Base-by-base conservation (phyloP, 139 green algal genomes). In the Spirogloea muscicola region DNA sequence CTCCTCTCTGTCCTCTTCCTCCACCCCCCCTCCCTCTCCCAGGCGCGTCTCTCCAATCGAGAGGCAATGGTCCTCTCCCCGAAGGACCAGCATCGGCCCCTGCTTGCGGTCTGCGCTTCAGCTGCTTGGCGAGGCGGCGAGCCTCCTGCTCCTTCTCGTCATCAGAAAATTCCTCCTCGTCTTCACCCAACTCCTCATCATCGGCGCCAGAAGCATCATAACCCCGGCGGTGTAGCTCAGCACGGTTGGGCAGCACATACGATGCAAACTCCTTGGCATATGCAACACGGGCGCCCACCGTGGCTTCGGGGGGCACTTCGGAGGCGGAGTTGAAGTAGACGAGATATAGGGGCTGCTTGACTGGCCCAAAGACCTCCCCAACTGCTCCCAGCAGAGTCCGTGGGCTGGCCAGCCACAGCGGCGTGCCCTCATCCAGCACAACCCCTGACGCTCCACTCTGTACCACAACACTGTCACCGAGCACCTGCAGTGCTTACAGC, bases 311-410 rank as follows among this genome's bases (percentile, higher is more conserved):
- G 6, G 72, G 72, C 5, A 80, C 58, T 33, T 83, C 72, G 3
- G 10, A 16, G n/a, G n/a, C 10, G 27, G n/a, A 58, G 43, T 83
- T 76, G 49, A 82, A 83, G n/a, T 73, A 60, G 39, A 84, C 72
- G 3, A 25, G 9, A 27, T 84, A 84, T n/a, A 84, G 49, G 62
- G 77, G 77, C 51, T 31, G 31, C 36, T 63, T 59, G 1, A 84
- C 77, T 25, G 77, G 77, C 1, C 77, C 77, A 66, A 84, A 84
- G 3, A 84, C 49, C 58, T 84, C 77, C 16, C 83, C 77, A 57
- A 84, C 77, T 9, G 42, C 38, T 3, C 72, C 72, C 29, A 80
- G 62, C 3, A 34, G 51, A 34, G n/a, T 38, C 1, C 72, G 59
- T 1, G 27, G 13, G 7, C 49, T n/a, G 10, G 34, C 21, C 3